Conservation (phyloP, 208 protist genomes). For the Crithidia bombi region DNA sequence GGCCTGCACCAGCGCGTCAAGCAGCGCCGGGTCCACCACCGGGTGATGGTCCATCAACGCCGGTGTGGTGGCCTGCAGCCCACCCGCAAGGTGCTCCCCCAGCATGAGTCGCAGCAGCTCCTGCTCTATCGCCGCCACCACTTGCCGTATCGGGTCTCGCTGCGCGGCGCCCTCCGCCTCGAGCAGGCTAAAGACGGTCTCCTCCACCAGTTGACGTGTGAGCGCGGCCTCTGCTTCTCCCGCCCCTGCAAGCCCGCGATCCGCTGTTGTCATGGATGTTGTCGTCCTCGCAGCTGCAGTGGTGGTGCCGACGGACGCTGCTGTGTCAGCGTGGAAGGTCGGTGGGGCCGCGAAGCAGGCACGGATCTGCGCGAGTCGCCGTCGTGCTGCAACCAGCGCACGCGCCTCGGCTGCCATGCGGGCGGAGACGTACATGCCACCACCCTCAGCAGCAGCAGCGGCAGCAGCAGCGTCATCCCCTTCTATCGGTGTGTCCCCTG, state of each 20-base stretch:
- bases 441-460: not conserved
- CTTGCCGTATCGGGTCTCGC: conserved; percentile 17
- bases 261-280: not conserved
- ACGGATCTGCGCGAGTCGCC: conserved; percentile 44
- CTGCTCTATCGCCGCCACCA: conserved; percentile 21
- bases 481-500: not conserved
- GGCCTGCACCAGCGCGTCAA: conserved; percentile 20
- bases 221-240: not conserved
- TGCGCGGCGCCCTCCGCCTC: conserved; percentile 1
- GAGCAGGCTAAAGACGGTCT: conserved; percentile 18
- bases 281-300: not conserved
- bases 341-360: conserved; percentile 22
- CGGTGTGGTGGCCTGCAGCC: too few species aligned
- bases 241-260: too few species aligned
- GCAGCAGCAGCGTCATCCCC: too few species aligned
- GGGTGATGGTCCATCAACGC: too few species aligned
- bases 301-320: not conserved
- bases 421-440: conserved; percentile 27
- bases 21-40: conserved; percentile 1
- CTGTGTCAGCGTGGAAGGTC: not conserved
- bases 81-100: not conserved
- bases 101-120: conserved; percentile 29
- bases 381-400: conserved; percentile 44
- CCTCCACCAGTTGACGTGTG: conserved; percentile 12
- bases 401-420: conserved; percentile 47